Evolutionary conservation across 2,329 filamentous ascomycete species (phyloP).

Genomic region (Xylariaceae sp.): DNA sequence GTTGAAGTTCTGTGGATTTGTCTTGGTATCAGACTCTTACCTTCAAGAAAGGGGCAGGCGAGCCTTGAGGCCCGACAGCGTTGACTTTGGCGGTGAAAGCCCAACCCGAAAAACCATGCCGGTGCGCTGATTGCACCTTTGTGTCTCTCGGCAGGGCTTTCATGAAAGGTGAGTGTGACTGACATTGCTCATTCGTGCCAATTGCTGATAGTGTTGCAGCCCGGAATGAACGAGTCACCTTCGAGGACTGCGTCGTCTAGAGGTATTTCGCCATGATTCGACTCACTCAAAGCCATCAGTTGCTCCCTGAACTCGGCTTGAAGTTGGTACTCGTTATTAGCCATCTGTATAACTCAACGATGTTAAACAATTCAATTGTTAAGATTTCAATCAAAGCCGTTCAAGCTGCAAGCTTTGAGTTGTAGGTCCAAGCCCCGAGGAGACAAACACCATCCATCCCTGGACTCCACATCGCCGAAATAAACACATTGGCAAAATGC

Average conservation of each 20-base stretch:
- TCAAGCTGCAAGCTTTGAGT: too few species aligned
- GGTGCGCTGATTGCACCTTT: neutral
- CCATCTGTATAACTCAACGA: neutral
- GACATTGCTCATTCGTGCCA: neutral
- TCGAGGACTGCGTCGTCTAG: slow-evolving; percentile 9
- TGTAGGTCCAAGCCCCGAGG: too few species aligned
- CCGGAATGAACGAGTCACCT: slow-evolving; percentile 1
- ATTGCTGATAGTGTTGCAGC: neutral
- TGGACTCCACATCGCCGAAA: too few species aligned
- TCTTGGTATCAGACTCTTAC: neutral
- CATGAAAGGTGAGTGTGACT: neutral
- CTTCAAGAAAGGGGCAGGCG: slow-evolving; percentile 7
- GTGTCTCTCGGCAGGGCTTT: slow-evolving; percentile 9
- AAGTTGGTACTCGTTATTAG: slow-evolving; percentile 1
- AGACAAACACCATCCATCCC: too few species aligned
- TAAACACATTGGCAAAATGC: too few species aligned
- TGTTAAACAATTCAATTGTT: too few species aligned
- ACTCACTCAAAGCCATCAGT: neutral
- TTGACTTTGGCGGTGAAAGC: slow-evolving; percentile 15
- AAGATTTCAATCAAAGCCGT: too few species aligned
- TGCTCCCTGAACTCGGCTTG: slow-evolving; percentile 5
- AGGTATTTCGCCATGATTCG: slow-evolving; percentile 2
- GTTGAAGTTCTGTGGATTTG: neutral
- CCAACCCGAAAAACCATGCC: slow-evolving; percentile 9
- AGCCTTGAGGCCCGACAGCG: neutral